A percentile compares a stretch with the other conserved stretches of the same genome.
Evolutionary conservation across 495 filamentous ascomycete species (phyloP).

Genomic region (Aspergillus funiculosus): DNA sequence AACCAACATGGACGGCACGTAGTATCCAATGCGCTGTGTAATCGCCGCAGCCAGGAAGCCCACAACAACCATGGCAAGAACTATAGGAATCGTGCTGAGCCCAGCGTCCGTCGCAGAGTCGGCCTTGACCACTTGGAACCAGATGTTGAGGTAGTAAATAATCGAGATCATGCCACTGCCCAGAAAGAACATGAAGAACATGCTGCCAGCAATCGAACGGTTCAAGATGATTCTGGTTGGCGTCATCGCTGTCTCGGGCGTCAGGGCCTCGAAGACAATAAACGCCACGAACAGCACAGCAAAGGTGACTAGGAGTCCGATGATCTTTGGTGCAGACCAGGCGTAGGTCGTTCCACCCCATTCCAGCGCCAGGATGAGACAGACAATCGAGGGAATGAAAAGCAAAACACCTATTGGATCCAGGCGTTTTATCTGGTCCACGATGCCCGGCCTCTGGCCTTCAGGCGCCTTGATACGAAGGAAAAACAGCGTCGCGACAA

Average conservation of each 20-base stretch:
- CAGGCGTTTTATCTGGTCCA: background rate
- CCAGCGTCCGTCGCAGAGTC: slow-evolving; percentile 26
- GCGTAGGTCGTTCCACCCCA: slow-evolving; percentile 38
- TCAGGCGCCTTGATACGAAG: background rate
- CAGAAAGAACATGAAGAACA: slow-evolving; percentile 5
- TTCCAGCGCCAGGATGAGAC: slow-evolving; percentile 38
- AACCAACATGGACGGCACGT: slow-evolving; percentile 33
- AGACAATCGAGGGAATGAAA: slow-evolving; percentile 24
- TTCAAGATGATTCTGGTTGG: slow-evolving; percentile 32
- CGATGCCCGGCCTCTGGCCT: background rate
- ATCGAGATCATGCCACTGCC: slow-evolving; percentile 2
- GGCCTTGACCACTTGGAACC: slow-evolving; percentile 34
- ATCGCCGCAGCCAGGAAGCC: slow-evolving; percentile 11
- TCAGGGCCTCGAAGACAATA: slow-evolving; percentile 21
- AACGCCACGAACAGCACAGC: slow-evolving; percentile 21
- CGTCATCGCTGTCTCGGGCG: slow-evolving; percentile 26
- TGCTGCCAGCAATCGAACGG: slow-evolving; percentile 19
- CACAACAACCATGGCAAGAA: slow-evolving; percentile 24
- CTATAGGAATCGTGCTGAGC: slow-evolving; percentile 28
- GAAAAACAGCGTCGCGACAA: background rate
- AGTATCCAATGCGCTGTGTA: slow-evolving; percentile 32
- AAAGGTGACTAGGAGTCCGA: slow-evolving; percentile 32
- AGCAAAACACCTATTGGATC: background rate
- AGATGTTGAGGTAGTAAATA: slow-evolving; percentile 31
- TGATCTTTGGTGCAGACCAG: slow-evolving; percentile 34